phyloP scores from a whole-genome alignment of 192 early-diverging fungal species.

The Phycomyces blakesleeanus region DNA sequence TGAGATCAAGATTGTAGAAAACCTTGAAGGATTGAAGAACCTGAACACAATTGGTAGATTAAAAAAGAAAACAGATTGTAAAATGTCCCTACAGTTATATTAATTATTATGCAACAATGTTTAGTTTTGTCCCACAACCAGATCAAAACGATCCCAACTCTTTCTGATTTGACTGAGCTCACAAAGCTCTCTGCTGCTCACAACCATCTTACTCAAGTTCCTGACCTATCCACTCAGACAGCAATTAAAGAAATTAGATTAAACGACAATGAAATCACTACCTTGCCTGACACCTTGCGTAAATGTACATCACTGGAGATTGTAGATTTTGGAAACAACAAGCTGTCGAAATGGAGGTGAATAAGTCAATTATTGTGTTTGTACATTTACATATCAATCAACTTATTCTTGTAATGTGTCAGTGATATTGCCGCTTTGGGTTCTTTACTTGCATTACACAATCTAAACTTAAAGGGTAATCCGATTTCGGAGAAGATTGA shows the following conservation, averaged over 20 bases:
- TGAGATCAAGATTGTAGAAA: constrained; percentile 59
- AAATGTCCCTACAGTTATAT: not conserved
- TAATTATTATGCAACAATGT: not conserved
- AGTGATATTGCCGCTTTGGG: constrained; percentile 56
- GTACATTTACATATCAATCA: not conserved
- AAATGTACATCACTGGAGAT: constrained; percentile 56
- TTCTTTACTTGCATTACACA: constrained; percentile 48
- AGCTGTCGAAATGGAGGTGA: constrained; percentile 54
- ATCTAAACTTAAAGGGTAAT: constrained; percentile 72
- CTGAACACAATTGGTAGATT: constrained; percentile 74
- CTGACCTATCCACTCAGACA: constrained; percentile 56
- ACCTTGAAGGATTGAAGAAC: constrained; percentile 50
- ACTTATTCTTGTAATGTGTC: not conserved
- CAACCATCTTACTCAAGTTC: constrained; percentile 63
- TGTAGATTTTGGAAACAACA: constrained; percentile 72
- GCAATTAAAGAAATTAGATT: constrained; percentile 70
- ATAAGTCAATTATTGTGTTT: not conserved
- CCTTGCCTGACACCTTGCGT: constrained; percentile 55
- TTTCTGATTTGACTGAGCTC: constrained; percentile 56
- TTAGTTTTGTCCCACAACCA: constrained; percentile 77
- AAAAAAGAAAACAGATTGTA: not conserved
- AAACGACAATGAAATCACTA: constrained; percentile 68
- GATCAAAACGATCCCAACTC: constrained; percentile 50
- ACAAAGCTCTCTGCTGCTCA: constrained; percentile 77
- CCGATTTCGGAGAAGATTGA: constrained; percentile 49